phyloP scores from a whole-genome alignment of 495 filamentous ascomycete species.

The Cladorrhinum samala region DNA sequence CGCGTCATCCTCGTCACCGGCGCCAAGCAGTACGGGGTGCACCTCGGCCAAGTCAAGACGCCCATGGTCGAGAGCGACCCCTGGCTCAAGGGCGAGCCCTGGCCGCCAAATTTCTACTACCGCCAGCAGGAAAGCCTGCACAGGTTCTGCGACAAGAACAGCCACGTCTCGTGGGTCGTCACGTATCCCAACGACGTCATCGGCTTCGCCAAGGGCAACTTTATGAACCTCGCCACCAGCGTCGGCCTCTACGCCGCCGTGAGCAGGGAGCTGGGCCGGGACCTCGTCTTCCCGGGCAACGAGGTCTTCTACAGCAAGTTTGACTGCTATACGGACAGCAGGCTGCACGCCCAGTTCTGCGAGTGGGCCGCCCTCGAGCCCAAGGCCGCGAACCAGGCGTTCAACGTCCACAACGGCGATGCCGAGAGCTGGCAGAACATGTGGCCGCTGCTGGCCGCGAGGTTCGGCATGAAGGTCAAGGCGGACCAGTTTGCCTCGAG shows the following conservation, averaged over 20 bases:
- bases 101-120: conserved; percentile 46
- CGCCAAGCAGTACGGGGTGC: conserved; percentile 52
- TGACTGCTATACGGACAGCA: conserved; percentile 46
- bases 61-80: conserved; percentile 43
- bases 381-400: conserved; percentile 42
- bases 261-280: conserved; percentile 40
- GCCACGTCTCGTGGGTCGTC: conserved; percentile 37
- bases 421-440: conserved; percentile 48
- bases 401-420: conserved; percentile 54
- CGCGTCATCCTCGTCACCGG: conserved; percentile 49
- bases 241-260: conserved; percentile 48
- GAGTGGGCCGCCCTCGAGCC: conserved; percentile 46
- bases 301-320: conserved; percentile 44
- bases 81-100: conserved; percentile 17
- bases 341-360: conserved; percentile 48
- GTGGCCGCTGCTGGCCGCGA: conserved; percentile 48
- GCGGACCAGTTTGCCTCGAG: conserved; percentile 36
- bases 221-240: conserved; percentile 50
- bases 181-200: conserved; percentile 53
- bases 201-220: conserved; percentile 44
- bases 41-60: conserved; percentile 47
- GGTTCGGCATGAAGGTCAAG: conserved; percentile 41
- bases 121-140: conserved; percentile 40
- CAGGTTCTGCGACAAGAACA: conserved; percentile 24
- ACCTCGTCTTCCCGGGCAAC: conserved; percentile 44